Evolutionary conservation across 257 asterid genomes (phyloP).

Genomic region (Eucommia ulmoides): DNA sequence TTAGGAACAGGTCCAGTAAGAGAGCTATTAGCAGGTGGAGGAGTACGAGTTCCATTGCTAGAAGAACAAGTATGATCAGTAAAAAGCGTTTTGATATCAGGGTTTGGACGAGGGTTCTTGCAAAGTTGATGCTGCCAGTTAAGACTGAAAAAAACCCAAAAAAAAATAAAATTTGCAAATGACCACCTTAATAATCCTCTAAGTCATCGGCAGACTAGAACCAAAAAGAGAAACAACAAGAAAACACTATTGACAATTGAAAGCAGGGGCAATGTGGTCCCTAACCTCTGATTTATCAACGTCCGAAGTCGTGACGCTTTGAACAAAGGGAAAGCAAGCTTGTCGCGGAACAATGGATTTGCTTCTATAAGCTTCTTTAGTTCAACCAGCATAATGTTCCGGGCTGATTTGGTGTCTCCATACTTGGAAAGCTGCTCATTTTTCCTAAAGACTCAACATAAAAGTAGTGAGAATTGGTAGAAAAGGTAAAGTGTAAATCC

Average conservation of each 20-base stretch:
- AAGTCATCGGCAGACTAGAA: too few species aligned
- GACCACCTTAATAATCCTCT: neutral
- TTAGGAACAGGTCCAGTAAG: conserved; percentile 25
- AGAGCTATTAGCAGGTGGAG: conserved; percentile 30
- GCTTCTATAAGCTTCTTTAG: conserved; percentile 40
- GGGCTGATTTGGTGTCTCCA: conserved; percentile 41
- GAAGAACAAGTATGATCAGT: conserved; percentile 48
- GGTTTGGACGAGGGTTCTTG: conserved; percentile 45
- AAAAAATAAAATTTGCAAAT: neutral
- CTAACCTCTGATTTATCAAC: conserved; percentile 50
- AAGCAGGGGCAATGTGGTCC: neutral
- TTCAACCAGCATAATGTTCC: conserved; percentile 36
- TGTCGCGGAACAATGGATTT: conserved; percentile 49
- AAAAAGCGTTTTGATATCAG: conserved; percentile 46
- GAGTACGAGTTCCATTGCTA: conserved; percentile 28
- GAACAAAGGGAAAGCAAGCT: conserved; percentile 45
- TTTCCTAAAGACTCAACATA: too few species aligned
- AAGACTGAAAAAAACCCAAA: conserved; percentile 33
- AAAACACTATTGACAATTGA: neutral
- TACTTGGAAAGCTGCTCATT: conserved; percentile 39
- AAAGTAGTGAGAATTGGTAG: too few species aligned
- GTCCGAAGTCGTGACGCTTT: conserved; percentile 41
- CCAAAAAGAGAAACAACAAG: too few species aligned
- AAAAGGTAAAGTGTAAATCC: too few species aligned
- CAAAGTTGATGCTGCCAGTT: conserved; percentile 67